These are phyloP conservation scores for Rosa rugosa DNA, from an alignment of 306 rosid species.

Conservation along the genomic window DNA sequence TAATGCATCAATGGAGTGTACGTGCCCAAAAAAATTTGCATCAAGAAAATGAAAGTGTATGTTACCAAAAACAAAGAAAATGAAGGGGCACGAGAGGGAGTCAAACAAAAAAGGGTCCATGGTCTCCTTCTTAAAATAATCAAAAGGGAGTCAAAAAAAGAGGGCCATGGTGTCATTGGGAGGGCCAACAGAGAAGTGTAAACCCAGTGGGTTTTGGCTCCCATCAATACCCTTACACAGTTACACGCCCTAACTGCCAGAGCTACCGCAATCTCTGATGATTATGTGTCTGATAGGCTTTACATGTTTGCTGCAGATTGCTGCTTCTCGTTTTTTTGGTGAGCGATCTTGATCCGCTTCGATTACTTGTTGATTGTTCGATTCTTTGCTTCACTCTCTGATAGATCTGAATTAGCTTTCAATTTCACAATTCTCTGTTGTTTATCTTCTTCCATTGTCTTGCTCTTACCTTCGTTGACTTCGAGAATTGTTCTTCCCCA, in stretches of 20 bases:
- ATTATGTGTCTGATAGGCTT: constrained; percentile 17
- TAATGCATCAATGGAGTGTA: not conserved
- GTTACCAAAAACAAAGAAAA: too few species aligned
- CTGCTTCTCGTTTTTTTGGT: constrained; percentile 74
- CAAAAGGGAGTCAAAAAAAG: too few species aligned
- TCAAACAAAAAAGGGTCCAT: too few species aligned
- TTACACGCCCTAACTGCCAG: constrained; percentile 32
- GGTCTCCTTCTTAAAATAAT: too few species aligned
- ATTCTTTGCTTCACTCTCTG: constrained; percentile 9
- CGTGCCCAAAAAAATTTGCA: not conserved
- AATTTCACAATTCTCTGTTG: not conserved
- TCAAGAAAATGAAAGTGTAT: too few species aligned
- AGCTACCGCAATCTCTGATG: constrained; percentile 61
- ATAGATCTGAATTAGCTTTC: constrained; percentile 9
- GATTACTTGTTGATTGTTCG: not conserved
- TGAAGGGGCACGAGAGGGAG: too few species aligned
- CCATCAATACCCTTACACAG: too few species aligned
- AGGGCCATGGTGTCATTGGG: too few species aligned
- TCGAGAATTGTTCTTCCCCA: too few species aligned
- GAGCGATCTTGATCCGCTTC: constrained; percentile 29
- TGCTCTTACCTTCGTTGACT: not conserved
- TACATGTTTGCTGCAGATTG: constrained; percentile 57
- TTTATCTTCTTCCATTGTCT: constrained; percentile 2
- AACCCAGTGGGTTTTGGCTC: too few species aligned
- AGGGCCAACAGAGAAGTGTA: too few species aligned